Evolutionary conservation across 1,139 yeast genomes (phyloP), one percentile per base, ranked within the genome.

Genomic region (Saccharomyces uvarum): DNA sequence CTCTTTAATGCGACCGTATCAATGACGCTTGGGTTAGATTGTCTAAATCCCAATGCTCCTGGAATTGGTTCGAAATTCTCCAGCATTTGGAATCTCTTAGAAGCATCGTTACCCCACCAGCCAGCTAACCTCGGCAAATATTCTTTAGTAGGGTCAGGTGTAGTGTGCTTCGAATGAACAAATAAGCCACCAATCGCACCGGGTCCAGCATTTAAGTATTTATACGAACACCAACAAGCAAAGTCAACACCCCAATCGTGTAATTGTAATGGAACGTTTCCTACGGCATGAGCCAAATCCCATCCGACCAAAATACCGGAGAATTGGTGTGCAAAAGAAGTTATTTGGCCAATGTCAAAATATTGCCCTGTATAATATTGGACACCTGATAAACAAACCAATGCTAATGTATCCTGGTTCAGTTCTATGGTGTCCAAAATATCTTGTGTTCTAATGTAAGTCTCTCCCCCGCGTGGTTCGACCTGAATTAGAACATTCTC

Each of bases 241-340:
- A 91, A 90, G 70, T 91, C 98, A 1, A 88, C 95, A 52, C 77
- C 74, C 97, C 97, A 90, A 51, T 86, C 88, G 67, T 91, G 97
- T 52, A 91, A 73, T 51, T 77, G 64, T 53, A 91, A 70, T 1
- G 83, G 84, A 1, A 88, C 93, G 68, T 91, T 91, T 1, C 97
- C 98, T 0, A 78, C 95, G 0, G 96, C 97, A 69, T 91, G 98
- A 0, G 98, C 98, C 63, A 91, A 76, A 69, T 91, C 98, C 97
- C 97, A 91, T 0, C 97, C 97, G 7, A 89, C 93, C 2, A 78
- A 66, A 42, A 87, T 78, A 0, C 82, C 61, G 61, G 72, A 58
- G 28, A 59, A 69, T 6, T 65, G 61, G 56, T 84, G 82, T 4
- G 84, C 89, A 51, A 74, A 75, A 16, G 67, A 66, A 2, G 97